Base-by-base conservation (phyloP, 805 yeast genomes). In the Spathaspora hagerdaliae region DNA sequence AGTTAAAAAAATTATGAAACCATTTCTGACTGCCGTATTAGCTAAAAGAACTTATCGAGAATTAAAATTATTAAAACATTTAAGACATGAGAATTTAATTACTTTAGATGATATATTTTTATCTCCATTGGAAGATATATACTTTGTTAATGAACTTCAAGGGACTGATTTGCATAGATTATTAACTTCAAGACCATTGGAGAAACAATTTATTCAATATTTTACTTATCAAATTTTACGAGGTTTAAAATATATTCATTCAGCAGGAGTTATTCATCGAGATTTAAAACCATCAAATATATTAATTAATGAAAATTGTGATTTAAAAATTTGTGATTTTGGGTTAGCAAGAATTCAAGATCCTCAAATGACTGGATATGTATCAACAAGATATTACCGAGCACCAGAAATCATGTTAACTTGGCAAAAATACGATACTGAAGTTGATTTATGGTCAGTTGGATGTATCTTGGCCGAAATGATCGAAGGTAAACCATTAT, bases 331-430 rank as follows among this genome's bases (percentile, higher is more conserved):
- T 56, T 88, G 96, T 69, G 96, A 88, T 65, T 88, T 92, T 63
- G 99, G 99, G 19, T 74, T 92, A 49, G 98, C 98, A 31, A 79
- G 99, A 62, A 87, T 92, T 60, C 97, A 92, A 72, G 99, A 92
- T 69, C 97, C 97, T 11, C 98, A 92, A 65, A 92, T 92, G 99
- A 92, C 98, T 1, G 99, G 98, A 8, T 92, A 92, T 64, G 99
- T 92, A 13, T 85, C 96, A 5, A 92, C 99, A 4, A 70, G 99
- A 59, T 92, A 90, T 72, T 92, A 92, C 68, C 79, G 99, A 51
- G 99, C 98, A 0, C 99, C 99, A 1, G 99, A 92, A 64, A 92
- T 92, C 66, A 92, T 92, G 99, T 78, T 92, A 52, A 90, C 97
- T 27, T 92, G 98, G 98, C 99, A 92, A 65, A 89, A 92, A 62